These are phyloP conservation scores for Esteya vermicola DNA, from an alignment of 2,329 filamentous ascomycete species.

Conservation along the genomic window DNA sequence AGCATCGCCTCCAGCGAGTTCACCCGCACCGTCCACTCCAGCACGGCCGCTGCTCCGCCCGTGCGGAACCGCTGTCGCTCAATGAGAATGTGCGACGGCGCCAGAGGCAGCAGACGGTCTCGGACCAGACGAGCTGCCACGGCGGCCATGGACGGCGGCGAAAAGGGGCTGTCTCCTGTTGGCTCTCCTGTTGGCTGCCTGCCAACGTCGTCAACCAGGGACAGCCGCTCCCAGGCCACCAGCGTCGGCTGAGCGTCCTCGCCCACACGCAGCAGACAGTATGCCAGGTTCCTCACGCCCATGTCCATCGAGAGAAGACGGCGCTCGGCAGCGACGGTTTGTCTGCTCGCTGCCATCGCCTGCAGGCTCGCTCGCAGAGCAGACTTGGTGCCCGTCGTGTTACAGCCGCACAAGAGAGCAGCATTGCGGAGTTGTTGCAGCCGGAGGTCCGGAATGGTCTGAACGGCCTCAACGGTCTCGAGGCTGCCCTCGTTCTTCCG, in stretches of 20 bases:
- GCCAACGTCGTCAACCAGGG: conserved; percentile 8
- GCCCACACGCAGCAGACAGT: conserved; percentile 38
- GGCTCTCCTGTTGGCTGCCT: neutral
- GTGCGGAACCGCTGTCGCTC: conserved; percentile 48
- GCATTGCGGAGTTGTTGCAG: conserved; percentile 32
- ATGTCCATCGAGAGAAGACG: conserved; percentile 69
- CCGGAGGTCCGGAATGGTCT: conserved; percentile 1
- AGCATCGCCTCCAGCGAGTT: conserved; percentile 75
- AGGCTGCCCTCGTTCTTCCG: no score
- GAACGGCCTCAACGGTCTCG: no score
- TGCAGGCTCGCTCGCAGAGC: conserved; percentile 32
- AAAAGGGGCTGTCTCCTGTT: conserved; percentile 12
- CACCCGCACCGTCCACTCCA: conserved; percentile 72
- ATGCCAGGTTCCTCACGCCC: conserved; percentile 71
- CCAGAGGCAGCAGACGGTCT: conserved; percentile 27
- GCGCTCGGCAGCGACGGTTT: conserved; percentile 6
- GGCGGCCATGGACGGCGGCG: conserved; percentile 19
- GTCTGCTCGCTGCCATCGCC: conserved; percentile 22
- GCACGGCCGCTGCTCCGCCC: conserved; percentile 47
- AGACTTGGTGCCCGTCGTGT: conserved; percentile 35
- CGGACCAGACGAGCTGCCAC: conserved; percentile 19
- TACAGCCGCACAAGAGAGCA: conserved; percentile 46
- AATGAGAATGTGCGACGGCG: conserved; percentile 58
- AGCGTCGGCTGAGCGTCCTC: conserved; percentile 6
- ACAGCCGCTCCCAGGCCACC: conserved; percentile 14